Conservation (phyloP, 345 rosid species). For the Hibiscus tridactylites region DNA sequence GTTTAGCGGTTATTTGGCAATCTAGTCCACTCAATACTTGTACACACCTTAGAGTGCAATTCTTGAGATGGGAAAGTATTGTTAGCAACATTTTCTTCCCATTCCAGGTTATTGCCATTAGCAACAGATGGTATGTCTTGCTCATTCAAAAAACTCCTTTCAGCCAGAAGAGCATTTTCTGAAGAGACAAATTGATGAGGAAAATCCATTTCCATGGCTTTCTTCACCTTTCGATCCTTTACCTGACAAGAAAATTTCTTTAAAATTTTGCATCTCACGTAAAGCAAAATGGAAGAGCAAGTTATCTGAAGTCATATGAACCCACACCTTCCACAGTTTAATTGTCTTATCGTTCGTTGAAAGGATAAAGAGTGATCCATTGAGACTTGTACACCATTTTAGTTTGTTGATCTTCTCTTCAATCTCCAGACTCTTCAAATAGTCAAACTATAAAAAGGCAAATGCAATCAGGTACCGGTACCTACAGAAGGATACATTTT, state of each 20-base stretch:
- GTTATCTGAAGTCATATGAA: neutral
- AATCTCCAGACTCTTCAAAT: constrained; percentile 63
- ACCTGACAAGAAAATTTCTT: constrained; percentile 21
- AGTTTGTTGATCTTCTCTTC: constrained; percentile 59
- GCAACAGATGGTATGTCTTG: constrained; percentile 13
- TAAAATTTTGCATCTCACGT: neutral
- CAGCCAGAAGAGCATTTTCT: constrained; percentile 52
- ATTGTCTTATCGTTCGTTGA: constrained; percentile 65
- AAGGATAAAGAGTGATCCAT: constrained; percentile 41
- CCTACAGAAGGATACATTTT: neutral
- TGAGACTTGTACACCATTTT: constrained; percentile 47
- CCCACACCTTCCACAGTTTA: constrained; percentile 61
- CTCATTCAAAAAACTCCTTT: constrained; percentile 39
- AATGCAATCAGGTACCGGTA: constrained; percentile 4
- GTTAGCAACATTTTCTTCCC: constrained; percentile 23
- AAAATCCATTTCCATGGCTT: constrained; percentile 34
- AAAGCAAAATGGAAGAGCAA: neutral
- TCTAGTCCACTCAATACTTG: neutral
- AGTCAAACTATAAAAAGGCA: constrained; percentile 42
- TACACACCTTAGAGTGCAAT: constrained; percentile 30
- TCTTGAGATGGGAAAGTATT: constrained; percentile 19
- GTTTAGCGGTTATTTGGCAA: too few relatives aligned
- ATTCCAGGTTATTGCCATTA: constrained; percentile 33
- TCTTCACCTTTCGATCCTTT: constrained; percentile 43
- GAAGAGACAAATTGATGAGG: constrained; percentile 29